phyloP scores from a whole-genome alignment of 805 yeast genomes.

The Millerozyma miso region DNA sequence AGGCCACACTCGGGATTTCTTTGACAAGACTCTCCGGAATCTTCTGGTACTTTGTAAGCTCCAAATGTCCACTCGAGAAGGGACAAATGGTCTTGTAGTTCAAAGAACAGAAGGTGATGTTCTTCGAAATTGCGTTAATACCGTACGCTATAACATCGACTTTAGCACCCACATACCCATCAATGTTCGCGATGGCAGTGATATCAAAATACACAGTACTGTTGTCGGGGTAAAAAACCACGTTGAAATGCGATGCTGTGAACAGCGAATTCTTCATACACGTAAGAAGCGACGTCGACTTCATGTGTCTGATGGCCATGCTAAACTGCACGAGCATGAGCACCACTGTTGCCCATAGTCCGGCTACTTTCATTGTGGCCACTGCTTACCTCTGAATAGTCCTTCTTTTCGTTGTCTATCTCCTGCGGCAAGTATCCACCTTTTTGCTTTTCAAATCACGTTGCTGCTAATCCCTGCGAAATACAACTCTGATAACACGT shows the following conservation, averaged over 20 bases:
- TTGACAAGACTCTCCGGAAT: conserved; percentile 40
- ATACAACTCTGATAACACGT: neutral
- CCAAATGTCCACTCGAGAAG: conserved; percentile 80
- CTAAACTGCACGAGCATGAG: neutral
- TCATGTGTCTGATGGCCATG: conserved; percentile 20
- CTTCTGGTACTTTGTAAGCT: conserved; percentile 49
- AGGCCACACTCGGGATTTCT: conserved; percentile 78
- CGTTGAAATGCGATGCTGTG: conserved; percentile 80
- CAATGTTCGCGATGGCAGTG: conserved; percentile 73
- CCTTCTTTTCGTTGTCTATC: neutral
- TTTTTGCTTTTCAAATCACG: neutral
- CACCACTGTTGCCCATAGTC: conserved; percentile 2
- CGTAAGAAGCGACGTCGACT: conserved; percentile 71
- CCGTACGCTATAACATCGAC: conserved; percentile 78
- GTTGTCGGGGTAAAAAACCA: conserved; percentile 64
- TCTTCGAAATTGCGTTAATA: conserved; percentile 50
- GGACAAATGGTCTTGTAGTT: conserved; percentile 64
- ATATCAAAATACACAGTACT: conserved; percentile 60
- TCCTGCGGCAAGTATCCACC: neutral
- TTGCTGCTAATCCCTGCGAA: neutral
- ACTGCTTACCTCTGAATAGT: neutral
- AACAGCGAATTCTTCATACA: conserved; percentile 90
- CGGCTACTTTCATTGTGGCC: conserved; percentile 3
- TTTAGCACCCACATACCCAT: conserved; percentile 65
- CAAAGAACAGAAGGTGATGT: conserved; percentile 63